Base-by-base conservation (phyloP, 2,329 filamentous ascomycete species). In the Capronia coronata region DNA sequence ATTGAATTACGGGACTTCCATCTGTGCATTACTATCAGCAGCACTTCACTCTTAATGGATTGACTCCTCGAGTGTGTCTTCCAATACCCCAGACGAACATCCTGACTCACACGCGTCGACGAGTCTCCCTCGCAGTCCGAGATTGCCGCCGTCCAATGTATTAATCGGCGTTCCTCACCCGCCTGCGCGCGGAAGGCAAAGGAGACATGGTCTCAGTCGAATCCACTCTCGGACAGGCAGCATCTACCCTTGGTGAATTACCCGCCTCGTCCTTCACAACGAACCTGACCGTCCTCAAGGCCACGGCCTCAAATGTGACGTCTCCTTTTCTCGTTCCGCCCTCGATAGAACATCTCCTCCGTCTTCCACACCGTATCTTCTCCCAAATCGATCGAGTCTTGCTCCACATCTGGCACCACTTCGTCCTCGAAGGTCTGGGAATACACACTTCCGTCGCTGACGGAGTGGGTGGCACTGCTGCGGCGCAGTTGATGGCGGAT, bases 401-500 rank as follows among this genome's bases (percentile, higher is more conserved):
- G 1, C 63, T 70, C 39, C 60, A 55, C 19, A 64, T 65, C 5
- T 54, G 69, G 38, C 66, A 68, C 37, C 61, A 60, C 40, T 62
- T 64, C 11, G 45, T 68, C 16, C 32, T 59, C 3, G 52, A 48
- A 29, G 40, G 40, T 16, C 43, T 58, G 14, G 53, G 66, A 57
- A 16, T 62, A 60, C 40, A 48, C 64, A 18, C 54, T 3, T 63
- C 64, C 8, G 48, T 68, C 10, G 59, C 61, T 21, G 56, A 57
- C 27, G 59, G 67, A 19, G 52, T 58, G 11, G 53, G 56, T 29
- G 58, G 57, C 19, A 49, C 56, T 16, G 63, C 71, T 8, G 71
- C 72, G 16, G 71, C 73, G 37, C 65, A 63, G 16, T 65, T 64
- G 1, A 64, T 64, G 30, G 68, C 67, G 2, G 66, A 66, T 25